Base-by-base conservation (phyloP, 768 basidiomycete genomes). In the Phanerodontia chrysosporium region DNA sequence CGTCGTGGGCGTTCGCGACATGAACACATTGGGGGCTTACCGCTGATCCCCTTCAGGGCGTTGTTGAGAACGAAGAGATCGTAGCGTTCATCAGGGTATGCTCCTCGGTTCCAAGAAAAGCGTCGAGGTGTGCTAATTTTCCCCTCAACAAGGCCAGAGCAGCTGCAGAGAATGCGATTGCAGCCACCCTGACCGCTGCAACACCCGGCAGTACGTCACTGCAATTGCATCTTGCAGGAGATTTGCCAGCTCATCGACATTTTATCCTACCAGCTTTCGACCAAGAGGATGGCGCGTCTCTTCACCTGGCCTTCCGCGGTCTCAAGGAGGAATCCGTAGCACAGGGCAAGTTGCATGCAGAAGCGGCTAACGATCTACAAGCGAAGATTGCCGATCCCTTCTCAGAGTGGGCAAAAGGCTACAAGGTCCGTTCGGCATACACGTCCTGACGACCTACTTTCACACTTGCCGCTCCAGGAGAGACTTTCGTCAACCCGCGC, bases 251-350 rank as follows among this genome's bases (percentile, higher is more conserved):
- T 53, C 52, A 53, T 25, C 52, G 16, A 53, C 35, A 1, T 25
- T 4, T 29, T 2, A 13, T n/a, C 28, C 29, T 18, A 18, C 22
- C 14, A 7, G 91, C 87, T 28, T 95, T 92, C 66, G 75, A 76
- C 58, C 81, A 78, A n/a, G 92, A 94, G 66, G 92, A 93, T 60
- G 92, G 92, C 9, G 92, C 92, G 21, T 90, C 92, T 1, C 75
- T 94, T 14, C 79, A 89, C 45, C 82, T 88, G 75, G 81, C 90
- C 1, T 91, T 94, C 71, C 85, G 84, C 14, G 90, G 91, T 16
- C 80, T 94, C 36, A 89, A 92, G 66, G 78, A 79, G 61, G 91
- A 94, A 71, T 84, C 89, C 8, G 68, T 70, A 12, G 73, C 75
- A 14, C 88, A 95, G 66, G 93, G 90, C n/a, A 81, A 85, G 65